Percentiles rank a stretch among this genome's conserved stretches.
phyloP scores from a whole-genome alignment of 129 eudicot genomes.

The Cynara cardunculus region DNA sequence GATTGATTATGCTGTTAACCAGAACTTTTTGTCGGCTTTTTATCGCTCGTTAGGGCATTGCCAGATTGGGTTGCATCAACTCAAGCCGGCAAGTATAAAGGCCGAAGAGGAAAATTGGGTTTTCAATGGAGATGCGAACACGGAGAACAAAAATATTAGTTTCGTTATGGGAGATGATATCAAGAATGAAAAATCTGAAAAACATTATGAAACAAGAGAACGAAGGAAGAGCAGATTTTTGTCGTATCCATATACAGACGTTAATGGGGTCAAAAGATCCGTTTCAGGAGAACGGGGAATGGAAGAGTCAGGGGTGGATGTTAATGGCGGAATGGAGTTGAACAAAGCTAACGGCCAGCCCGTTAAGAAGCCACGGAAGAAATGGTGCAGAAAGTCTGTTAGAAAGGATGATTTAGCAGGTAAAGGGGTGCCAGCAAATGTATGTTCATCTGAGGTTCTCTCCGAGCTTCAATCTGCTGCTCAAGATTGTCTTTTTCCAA shows the following conservation, averaged over 20 bases:
- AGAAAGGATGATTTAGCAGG: background rate
- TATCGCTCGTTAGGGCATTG: constrained; percentile 52
- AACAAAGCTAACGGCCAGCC: constrained; percentile 7
- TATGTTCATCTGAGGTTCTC: constrained; percentile 43
- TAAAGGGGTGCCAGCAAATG: constrained; percentile 19
- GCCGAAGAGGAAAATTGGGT: constrained; percentile 13
- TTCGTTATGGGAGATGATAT: constrained; percentile 10
- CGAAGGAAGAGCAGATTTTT: constrained; percentile 71
- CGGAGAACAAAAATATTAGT: background rate
- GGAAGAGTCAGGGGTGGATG: constrained; percentile 4
- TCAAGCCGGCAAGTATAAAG: constrained; percentile 24
- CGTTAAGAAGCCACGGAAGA: constrained; percentile 33
- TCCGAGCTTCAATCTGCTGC: constrained; percentile 43
- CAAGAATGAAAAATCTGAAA: constrained; percentile 19
- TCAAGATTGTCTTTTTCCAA: constrained; percentile 38
- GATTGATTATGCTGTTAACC: constrained; percentile 33
- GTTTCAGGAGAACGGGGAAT: constrained; percentile 25
- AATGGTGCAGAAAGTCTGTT: constrained; percentile 26
- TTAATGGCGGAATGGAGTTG: constrained; percentile 7
- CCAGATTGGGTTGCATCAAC: constrained; percentile 52
- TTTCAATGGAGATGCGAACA: background rate
- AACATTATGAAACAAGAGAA: constrained; percentile 42
- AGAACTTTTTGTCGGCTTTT: constrained; percentile 54
- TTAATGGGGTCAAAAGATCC: background rate
- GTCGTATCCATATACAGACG: constrained; percentile 50